A percentile compares a stretch with the other conserved stretches of the same genome.
Evolutionary conservation across 441 rosid species (phyloP).

Genomic region (Bocquillonia castaneifolia): DNA sequence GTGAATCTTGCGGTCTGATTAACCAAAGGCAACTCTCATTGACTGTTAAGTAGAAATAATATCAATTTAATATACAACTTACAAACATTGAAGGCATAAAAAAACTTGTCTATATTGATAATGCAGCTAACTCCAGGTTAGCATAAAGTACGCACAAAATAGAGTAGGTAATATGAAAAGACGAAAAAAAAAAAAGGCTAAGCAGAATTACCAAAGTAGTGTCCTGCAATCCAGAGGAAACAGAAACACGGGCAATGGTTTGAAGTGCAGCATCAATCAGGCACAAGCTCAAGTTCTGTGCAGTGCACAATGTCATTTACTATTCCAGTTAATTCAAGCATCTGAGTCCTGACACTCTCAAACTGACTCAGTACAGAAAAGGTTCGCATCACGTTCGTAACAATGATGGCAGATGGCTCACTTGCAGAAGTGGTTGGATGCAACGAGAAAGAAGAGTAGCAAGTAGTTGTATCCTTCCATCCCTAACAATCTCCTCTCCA

Average conservation of each 20-base stretch:
- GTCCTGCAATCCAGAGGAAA: conserved; percentile 79
- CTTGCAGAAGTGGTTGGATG: conserved; percentile 91
- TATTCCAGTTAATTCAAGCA: conserved; percentile 69
- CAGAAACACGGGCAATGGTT: conserved; percentile 79
- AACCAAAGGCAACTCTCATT: conserved; percentile 5
- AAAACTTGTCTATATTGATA: background rate
- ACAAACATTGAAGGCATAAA: conserved; percentile 1
- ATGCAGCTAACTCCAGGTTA: background rate
- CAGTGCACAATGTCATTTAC: conserved; percentile 95
- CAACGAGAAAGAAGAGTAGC: conserved; percentile 91
- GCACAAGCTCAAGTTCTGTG: conserved; percentile 91
- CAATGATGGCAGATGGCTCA: conserved; percentile 92
- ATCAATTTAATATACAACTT: background rate
- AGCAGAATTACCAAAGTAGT: conserved; percentile 86
- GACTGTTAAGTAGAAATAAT: background rate
- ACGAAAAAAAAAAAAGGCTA: conserved; percentile 10
- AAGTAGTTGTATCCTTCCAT: conserved; percentile 90
- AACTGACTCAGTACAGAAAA: conserved; percentile 87
- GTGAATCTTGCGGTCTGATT: background rate
- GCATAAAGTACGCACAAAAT: background rate
- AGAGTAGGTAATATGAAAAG: too few relatives aligned
- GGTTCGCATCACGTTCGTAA: conserved; percentile 88
- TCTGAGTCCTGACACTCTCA: conserved; percentile 81
- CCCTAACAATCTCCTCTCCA: conserved; percentile 99
- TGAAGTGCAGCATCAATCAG: conserved; percentile 94